phyloP scores from a whole-genome alignment of 352 stramenopile species.

The Halophytophthora polymorphica region DNA sequence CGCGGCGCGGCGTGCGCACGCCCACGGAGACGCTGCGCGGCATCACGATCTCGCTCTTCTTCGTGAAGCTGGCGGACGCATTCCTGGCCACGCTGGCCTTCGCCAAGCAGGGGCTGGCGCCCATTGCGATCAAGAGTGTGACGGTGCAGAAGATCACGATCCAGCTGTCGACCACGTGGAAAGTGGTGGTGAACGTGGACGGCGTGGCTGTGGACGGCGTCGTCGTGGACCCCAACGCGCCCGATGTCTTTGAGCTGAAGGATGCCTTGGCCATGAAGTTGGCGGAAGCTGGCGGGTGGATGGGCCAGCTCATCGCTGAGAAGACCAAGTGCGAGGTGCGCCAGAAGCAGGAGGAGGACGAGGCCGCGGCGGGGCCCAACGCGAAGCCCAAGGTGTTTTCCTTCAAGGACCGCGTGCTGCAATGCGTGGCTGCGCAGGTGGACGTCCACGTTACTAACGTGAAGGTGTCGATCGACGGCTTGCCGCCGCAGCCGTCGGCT shows the following conservation, averaged over 20 bases:
- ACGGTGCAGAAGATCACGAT: slow-evolving; percentile 44
- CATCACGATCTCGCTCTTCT: slow-evolving; percentile 53
- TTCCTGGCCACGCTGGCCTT: slow-evolving; percentile 63
- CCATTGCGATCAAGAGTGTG: slow-evolving; percentile 35
- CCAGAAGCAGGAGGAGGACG: slow-evolving; percentile 25
- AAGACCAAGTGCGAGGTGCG: slow-evolving; percentile 35
- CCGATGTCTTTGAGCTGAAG: slow-evolving; percentile 38
- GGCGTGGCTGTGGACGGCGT: slow-evolving; percentile 38
- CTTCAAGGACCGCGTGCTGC: slow-evolving; percentile 63
- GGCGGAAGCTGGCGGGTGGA: slow-evolving; percentile 33
- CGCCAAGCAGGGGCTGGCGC: slow-evolving; percentile 51
- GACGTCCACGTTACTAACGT: slow-evolving; percentile 50
- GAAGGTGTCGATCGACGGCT: slow-evolving; percentile 32
- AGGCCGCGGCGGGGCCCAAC: slow-evolving; percentile 3
- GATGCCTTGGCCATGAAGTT: slow-evolving; percentile 62
- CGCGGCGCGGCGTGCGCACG: slow-evolving; percentile 5
- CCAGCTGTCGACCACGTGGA: slow-evolving; percentile 47
- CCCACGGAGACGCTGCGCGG: slow-evolving; percentile 27
- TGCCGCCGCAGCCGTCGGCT: slow-evolving; percentile 18
- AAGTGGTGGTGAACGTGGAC: slow-evolving; percentile 51
- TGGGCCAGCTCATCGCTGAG: slow-evolving; percentile 29
- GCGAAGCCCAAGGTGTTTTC: slow-evolving; percentile 29
- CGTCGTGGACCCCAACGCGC: slow-evolving; percentile 42
- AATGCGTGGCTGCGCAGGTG: slow-evolving; percentile 57
- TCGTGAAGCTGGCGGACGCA: slow-evolving; percentile 41